Evolutionary conservation across 2,329 filamentous ascomycete species (phyloP).

Genomic region (Dactylellina cionopaga): DNA sequence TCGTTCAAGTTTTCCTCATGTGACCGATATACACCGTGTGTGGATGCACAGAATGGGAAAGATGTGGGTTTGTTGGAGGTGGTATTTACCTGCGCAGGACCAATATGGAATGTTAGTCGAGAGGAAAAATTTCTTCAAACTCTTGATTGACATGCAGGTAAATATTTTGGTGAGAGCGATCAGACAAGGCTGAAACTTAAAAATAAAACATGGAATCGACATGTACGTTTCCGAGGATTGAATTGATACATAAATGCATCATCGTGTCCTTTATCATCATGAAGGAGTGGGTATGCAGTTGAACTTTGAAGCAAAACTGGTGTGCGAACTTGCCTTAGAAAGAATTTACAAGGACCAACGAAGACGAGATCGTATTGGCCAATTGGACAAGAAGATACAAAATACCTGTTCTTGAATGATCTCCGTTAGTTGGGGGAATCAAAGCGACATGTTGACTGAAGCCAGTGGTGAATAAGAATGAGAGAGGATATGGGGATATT

Average conservation of each 20-base stretch:
- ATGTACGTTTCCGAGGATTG: constrained; percentile 56
- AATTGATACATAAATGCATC: constrained; percentile 51
- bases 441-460: not conserved
- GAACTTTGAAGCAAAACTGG: not conserved
- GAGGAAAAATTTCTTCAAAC: not conserved
- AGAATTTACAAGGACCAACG: constrained; percentile 19
- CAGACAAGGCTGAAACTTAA: constrained; percentile 64
- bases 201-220: constrained; percentile 58
- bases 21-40: constrained; percentile 43
- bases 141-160: constrained; percentile 29
- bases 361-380: no score
- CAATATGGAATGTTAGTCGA: constrained; percentile 24
- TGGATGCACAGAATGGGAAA: not conserved
- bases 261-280: constrained; percentile 52
- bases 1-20: constrained; percentile 64
- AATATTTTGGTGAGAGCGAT: constrained; percentile 54
- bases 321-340: constrained; percentile 58
- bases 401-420: not conserved
- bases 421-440: constrained; percentile 3
- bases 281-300: not conserved
- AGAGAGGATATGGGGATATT: constrained; percentile 45
- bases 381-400: not conserved
- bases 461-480: not conserved
- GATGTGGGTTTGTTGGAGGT: constrained; percentile 2
- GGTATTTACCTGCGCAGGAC: constrained; percentile 58